Evolutionary conservation across 108 stramenopile genomes (phyloP).

Genomic region (Fragilaria radians): DNA sequence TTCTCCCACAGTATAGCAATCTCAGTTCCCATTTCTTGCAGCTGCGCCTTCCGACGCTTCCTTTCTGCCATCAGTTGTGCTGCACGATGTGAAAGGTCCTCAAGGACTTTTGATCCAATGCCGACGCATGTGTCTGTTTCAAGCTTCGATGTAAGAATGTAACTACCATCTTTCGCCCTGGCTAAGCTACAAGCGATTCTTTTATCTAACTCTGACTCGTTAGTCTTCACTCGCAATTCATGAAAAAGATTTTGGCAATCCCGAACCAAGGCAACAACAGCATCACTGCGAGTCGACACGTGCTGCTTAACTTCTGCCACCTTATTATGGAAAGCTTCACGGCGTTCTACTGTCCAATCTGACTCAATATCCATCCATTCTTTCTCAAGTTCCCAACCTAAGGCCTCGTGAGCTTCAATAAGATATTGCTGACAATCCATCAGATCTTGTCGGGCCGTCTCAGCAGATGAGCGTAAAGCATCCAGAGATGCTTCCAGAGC

Average conservation of each 20-base stretch:
- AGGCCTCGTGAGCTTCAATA: slow-evolving; percentile 51
- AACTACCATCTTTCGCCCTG: slow-evolving; percentile 46
- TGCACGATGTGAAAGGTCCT: slow-evolving; percentile 60
- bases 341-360: slow-evolving; percentile 47
- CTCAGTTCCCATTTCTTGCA: slow-evolving; percentile 80
- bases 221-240: slow-evolving; percentile 61
- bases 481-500: slow-evolving; percentile 54
- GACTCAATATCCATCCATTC: slow-evolving; percentile 56
- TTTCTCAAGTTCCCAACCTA: slow-evolving; percentile 46
- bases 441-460: slow-evolving; percentile 45
- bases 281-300: slow-evolving; percentile 44
- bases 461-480: slow-evolving; percentile 26
- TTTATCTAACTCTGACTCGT: slow-evolving; percentile 35
- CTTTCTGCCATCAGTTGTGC: slow-evolving; percentile 78
- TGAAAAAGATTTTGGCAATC: slow-evolving; percentile 79
- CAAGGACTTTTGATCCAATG: slow-evolving; percentile 67
- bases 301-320: slow-evolving; percentile 65
- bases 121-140: slow-evolving; percentile 68
- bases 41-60: slow-evolving; percentile 44
- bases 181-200: slow-evolving; percentile 49
- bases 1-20: slow-evolving; percentile 89
- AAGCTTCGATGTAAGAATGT: slow-evolving; percentile 64
- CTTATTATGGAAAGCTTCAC: slow-evolving; percentile 52
- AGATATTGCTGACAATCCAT: slow-evolving; percentile 33
- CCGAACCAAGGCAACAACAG: slow-evolving; percentile 56